A percentile compares a stretch with the other conserved stretches of the same genome.
Evolutionary conservation across 805 yeast genomes (phyloP).

Genomic region (Starmerella etchellsii): DNA sequence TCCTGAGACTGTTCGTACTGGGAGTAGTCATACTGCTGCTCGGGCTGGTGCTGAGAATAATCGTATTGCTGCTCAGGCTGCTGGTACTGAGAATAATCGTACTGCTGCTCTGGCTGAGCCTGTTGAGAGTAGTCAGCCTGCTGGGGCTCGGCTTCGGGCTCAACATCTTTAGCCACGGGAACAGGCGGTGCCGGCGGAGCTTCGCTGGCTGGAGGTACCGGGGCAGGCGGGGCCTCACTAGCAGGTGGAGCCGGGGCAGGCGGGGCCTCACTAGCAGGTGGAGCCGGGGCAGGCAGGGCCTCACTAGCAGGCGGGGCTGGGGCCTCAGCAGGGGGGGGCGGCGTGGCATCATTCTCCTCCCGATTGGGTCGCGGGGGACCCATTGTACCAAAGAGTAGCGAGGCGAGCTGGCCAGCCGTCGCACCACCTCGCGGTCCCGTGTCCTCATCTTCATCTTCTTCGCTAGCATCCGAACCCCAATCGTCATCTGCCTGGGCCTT

Average conservation of each 20-base stretch:
- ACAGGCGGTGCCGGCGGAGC: slow-evolving; percentile 24
- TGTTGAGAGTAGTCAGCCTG: not conserved
- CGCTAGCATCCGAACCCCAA: slow-evolving; percentile 24
- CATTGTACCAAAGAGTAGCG: slow-evolving; percentile 33
- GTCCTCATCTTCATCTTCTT: slow-evolving; percentile 25
- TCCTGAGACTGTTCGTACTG: slow-evolving; percentile 1
- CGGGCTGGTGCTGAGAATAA: not conserved
- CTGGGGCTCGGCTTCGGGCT: slow-evolving; percentile 22
- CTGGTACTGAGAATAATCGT: slow-evolving; percentile 1
- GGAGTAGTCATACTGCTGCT: slow-evolving; percentile 15
- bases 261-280: slow-evolving; percentile 11
- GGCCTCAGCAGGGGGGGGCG: slow-evolving; percentile 5
- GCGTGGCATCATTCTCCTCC: slow-evolving; percentile 5
- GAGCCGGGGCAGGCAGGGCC: slow-evolving; percentile 19
- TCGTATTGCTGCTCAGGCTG: not conserved
- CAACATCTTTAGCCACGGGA: slow-evolving; percentile 26
- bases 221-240: slow-evolving; percentile 14
- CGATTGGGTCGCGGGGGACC: slow-evolving; percentile 23
- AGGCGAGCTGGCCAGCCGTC: slow-evolving; percentile 33
- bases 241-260: slow-evolving; percentile 9
- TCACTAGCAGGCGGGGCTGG: slow-evolving; percentile 7
- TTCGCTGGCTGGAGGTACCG: slow-evolving; percentile 20
- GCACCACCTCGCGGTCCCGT: slow-evolving; percentile 24
- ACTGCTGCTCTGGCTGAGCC: not conserved
- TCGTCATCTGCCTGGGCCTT: slow-evolving; percentile 21